phyloP scores from a whole-genome alignment of 1,139 yeast species.

The Scheffersomyces segobiensis region DNA sequence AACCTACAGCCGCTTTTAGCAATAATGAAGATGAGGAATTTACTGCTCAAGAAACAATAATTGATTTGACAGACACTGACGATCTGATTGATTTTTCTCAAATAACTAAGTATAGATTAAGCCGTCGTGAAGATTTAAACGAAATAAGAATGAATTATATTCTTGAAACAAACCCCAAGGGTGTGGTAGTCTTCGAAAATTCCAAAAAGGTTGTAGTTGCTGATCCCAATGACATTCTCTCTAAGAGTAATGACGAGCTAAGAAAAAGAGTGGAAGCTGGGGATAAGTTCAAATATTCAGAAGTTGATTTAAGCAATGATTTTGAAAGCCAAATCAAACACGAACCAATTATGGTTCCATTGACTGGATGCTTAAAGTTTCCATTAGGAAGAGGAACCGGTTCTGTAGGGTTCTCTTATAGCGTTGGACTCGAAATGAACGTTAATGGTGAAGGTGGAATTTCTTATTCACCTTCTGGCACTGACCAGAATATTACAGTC shows the following conservation, averaged over 20 bases:
- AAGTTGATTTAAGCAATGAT: slow-evolving; percentile 7
- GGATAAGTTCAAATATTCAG: slow-evolving; percentile 6
- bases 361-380: slow-evolving; percentile 19
- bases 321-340: background rate
- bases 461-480: background rate
- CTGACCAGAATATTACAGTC: background rate
- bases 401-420: slow-evolving; percentile 12
- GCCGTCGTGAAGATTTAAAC: slow-evolving; percentile 5
- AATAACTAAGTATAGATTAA: background rate
- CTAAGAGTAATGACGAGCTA: background rate
- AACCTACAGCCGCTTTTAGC: no score
- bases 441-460: background rate
- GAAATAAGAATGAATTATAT: slow-evolving; percentile 10
- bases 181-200: slow-evolving; percentile 20
- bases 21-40: background rate
- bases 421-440: slow-evolving; percentile 7
- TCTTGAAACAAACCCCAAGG: slow-evolving; percentile 12
- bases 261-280: slow-evolving; percentile 2
- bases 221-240: slow-evolving; percentile 7
- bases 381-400: slow-evolving; percentile 13
- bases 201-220: slow-evolving; percentile 21
- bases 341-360: slow-evolving; percentile 17
- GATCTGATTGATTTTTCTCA: background rate
- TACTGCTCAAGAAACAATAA: background rate
- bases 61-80: background rate